Conservation (phyloP, 2,329 filamentous ascomycete species). For the Colletotrichum sp. region DNA sequence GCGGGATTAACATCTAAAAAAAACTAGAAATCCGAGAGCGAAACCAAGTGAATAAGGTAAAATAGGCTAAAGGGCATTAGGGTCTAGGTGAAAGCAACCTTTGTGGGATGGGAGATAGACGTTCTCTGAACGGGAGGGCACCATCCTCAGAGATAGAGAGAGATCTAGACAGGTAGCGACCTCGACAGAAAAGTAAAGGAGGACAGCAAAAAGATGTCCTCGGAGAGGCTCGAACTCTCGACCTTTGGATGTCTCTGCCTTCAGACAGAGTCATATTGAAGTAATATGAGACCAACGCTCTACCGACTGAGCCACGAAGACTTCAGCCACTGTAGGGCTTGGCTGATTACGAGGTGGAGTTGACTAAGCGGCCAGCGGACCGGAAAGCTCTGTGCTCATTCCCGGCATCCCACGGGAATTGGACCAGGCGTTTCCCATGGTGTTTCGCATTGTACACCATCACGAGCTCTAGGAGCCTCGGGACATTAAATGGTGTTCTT, state of each 20-base stretch:
- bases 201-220: constrained; percentile 4
- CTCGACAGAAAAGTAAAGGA: rapidly evolving
- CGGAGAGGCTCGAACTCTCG: constrained; percentile 19
- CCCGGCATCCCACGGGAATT: not conserved
- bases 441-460: not conserved
- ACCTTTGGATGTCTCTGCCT: constrained; percentile 17
- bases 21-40: not conserved
- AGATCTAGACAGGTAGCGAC: not conserved
- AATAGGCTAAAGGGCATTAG: not conserved
- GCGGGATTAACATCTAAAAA: not conserved
- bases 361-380: not conserved
- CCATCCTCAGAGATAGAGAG: not conserved
- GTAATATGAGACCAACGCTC: constrained; percentile 21
- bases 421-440: not conserved
- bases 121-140: not conserved
- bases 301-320: constrained; percentile 21
- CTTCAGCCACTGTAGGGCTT: not conserved
- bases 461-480: not conserved
- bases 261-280: not conserved
- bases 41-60: not conserved
- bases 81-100: not conserved
- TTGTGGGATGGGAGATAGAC: not conserved
- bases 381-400: not conserved
- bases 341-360: rapidly evolving
- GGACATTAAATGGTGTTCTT: not conserved